A percentile compares a stretch with the other conserved stretches of the same genome.
These are phyloP conservation scores for Candida golubevii DNA, from an alignment of 805 yeast species.

Conservation along the genomic window DNA sequence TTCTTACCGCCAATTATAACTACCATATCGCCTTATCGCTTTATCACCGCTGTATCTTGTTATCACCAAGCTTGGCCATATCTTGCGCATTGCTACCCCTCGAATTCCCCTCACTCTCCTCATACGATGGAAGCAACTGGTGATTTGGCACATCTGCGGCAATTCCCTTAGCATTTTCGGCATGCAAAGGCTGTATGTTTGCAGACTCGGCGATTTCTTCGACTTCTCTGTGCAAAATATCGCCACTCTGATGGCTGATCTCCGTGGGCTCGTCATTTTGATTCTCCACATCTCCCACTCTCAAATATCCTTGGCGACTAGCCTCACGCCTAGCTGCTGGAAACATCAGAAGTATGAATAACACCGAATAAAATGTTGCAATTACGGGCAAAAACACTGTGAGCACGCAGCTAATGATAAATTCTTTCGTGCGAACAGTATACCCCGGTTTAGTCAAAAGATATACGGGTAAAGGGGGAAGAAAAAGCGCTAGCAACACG, in stretches of 20 bases:
- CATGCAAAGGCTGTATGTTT: not conserved
- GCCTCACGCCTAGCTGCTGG: constrained; percentile 12
- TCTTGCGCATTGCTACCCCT: constrained; percentile 6
- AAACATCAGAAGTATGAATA: constrained; percentile 23
- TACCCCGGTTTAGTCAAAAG: constrained; percentile 25
- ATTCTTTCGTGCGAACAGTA: constrained; percentile 32
- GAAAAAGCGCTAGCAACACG: constrained; percentile 27
- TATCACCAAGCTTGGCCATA: constrained; percentile 21
- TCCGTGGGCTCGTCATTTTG: not conserved
- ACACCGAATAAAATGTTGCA: constrained; percentile 30
- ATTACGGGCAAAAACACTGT: constrained; percentile 24
- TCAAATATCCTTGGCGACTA: constrained; percentile 18
- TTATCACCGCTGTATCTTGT: constrained; percentile 26
- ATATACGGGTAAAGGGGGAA: constrained; percentile 39
- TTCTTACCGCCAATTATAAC: no score
- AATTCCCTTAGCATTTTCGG: not conserved
- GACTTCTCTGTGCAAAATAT: constrained; percentile 1
- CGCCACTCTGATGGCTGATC: constrained; percentile 8
- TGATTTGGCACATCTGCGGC: constrained; percentile 1
- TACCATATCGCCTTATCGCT: no score
- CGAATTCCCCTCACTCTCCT: constrained; percentile 20
- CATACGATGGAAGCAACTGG: constrained; percentile 22
- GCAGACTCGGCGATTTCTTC: no score
- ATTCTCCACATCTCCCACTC: constrained; percentile 20
- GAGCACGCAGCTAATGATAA: constrained; percentile 27